These are phyloP conservation scores for Neofusicoccum laricinum DNA, from an alignment of 2,329 filamentous ascomycete species.

Conservation along the genomic window DNA sequence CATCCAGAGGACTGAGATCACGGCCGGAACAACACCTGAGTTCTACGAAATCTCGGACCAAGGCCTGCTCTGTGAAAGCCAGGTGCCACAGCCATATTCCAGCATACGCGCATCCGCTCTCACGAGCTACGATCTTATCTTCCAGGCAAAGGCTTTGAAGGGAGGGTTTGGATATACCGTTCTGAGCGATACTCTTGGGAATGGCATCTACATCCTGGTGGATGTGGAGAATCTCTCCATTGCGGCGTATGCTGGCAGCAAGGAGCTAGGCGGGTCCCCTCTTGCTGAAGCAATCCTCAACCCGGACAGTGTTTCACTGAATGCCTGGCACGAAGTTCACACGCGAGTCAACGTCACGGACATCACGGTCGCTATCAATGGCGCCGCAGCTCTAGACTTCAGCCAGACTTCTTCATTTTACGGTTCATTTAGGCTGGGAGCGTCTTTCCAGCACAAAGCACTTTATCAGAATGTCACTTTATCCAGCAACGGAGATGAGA, in stretches of 20 bases:
- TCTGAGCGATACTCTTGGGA: conserved; percentile 29
- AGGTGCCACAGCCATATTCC: conserved; percentile 24
- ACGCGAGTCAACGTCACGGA: background rate
- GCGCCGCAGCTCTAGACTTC: conserved; percentile 23
- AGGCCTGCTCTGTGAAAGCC: conserved; percentile 29
- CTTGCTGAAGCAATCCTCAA: background rate
- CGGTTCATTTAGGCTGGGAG: conserved; percentile 33
- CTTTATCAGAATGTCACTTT: conserved; percentile 25
- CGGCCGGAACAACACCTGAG: conserved; percentile 24
- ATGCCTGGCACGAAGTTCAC: background rate
- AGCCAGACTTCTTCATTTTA: conserved; percentile 27
- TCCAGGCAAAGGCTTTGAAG: conserved; percentile 28
- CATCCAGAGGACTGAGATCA: conserved; percentile 31
- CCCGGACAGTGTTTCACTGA: background rate
- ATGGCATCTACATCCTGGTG: conserved; percentile 16
- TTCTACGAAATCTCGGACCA: conserved; percentile 28
- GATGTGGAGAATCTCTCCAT: conserved; percentile 22
- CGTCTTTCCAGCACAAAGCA: conserved; percentile 29
- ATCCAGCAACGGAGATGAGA: conserved; percentile 23
- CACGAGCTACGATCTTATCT: conserved; percentile 23
- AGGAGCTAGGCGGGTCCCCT: background rate
- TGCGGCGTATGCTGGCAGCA: background rate
- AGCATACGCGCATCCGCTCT: conserved; percentile 20
- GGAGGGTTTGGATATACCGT: conserved; percentile 32
- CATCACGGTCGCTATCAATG: conserved; percentile 18